Evolutionary conservation across 306 rosid genomes (phyloP).

Genomic region (Arachis hypogaea): DNA sequence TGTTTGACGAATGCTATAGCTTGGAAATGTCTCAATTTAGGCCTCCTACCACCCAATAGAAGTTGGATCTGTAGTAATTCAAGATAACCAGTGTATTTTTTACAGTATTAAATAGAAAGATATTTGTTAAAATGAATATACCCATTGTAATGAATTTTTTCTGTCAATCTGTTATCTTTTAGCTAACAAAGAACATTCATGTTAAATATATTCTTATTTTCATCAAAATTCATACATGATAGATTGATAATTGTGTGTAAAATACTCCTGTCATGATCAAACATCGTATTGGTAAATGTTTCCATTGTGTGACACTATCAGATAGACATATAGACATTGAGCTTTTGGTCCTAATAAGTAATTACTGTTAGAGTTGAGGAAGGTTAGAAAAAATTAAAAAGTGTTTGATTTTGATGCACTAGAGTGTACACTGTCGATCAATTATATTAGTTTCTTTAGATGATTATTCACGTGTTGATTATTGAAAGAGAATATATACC

Average conservation of each 20-base stretch:
- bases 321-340: background rate
- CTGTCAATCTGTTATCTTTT: slow-evolving; percentile 39
- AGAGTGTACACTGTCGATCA: too few species aligned
- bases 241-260: background rate
- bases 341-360: too few species aligned
- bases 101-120: slow-evolving; percentile 48
- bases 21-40: slow-evolving; percentile 45
- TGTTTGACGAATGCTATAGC: slow-evolving; percentile 40
- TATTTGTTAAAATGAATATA: slow-evolving; percentile 54
- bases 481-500: too few species aligned
- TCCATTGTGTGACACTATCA: background rate
- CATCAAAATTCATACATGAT: background rate
- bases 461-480: too few species aligned
- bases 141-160: slow-evolving; percentile 49
- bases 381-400: too few species aligned
- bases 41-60: slow-evolving; percentile 54
- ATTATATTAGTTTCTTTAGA: too few species aligned
- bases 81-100: slow-evolving; percentile 55
- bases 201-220: slow-evolving; percentile 31
- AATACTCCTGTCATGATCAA: background rate
- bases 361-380: background rate
- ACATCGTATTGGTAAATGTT: background rate
- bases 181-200: slow-evolving; percentile 36
- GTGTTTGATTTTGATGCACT: too few species aligned
- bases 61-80: slow-evolving; percentile 52